Evolutionary conservation across 2,329 filamentous ascomycete species (phyloP), one percentile per base, ranked within the genome.

Genomic region (Colletotrichum coccodes): DNA sequence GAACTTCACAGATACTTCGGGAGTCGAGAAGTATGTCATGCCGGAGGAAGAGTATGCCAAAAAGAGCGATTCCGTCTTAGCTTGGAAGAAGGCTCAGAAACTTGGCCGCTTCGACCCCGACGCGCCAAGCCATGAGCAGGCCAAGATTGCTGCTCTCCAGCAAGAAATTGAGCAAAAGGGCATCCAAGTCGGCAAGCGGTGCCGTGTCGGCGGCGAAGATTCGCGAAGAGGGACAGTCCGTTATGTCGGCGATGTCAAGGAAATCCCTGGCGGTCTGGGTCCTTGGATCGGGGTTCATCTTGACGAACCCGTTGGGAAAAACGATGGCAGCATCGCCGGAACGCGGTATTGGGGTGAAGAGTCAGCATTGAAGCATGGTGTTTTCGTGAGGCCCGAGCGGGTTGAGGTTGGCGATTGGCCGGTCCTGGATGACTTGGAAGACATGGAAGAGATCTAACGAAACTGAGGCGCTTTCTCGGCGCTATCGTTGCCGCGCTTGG

Each of bases 61-160:
- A 76, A 94, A 95, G 76, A 85, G 90, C 49, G 94, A 98, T 81
- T 95, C 92, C 4, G 96, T 99, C 16, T 88, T 98, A 28, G 93
- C 95, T 6, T 98, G 94, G 94, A 99, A 99, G 83, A 95, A 93
- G 82, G 85, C 90, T n/a, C 91, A 97, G 80, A 95, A 97, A 79
- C 89, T 98, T n/a, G 96, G 96, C 58, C 93, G 96, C 40, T 99
- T 99, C 81, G 94, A 98, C 77, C 96, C 96, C 14, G 86, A 91
- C 74, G 94, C 94, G 8, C 90, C 92, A 21, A 89, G 86, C 69
- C 88, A 92, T 26, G 91, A 94, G 77, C 86, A 93, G 77, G 88
- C 93, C 71, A 93, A 93, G 78, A 83, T 92, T 65, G 86, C 88
- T 18, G 90, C 91, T 44, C 86, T 91, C 47, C 86, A 90, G 72